Evolutionary conservation across 2,329 filamentous ascomycete species (phyloP).

Genomic region (Macrophomina pseudophaseolina): DNA sequence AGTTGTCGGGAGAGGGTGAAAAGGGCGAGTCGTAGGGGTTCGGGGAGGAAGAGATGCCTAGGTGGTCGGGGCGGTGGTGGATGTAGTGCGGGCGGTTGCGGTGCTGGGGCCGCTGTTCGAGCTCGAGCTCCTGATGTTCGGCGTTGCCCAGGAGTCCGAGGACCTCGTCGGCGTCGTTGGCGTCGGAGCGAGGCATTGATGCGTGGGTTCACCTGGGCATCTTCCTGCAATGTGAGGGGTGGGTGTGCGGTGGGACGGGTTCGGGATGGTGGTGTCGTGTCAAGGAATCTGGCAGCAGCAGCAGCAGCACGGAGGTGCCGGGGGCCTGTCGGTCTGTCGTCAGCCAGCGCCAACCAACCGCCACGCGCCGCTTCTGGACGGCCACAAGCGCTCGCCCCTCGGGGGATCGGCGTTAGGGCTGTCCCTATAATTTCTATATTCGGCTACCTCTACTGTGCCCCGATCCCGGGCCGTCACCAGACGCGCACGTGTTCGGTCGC

Average conservation of each 20-base stretch:
- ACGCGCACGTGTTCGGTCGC: background rate
- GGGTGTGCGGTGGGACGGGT: background rate
- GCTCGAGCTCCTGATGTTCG: constrained; percentile 22
- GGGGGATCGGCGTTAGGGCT: constrained; percentile 24
- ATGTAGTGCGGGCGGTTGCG: background rate
- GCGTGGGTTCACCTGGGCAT: constrained; percentile 20
- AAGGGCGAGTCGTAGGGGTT: background rate
- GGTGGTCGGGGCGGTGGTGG: constrained; percentile 7
- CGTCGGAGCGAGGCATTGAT: constrained; percentile 26
- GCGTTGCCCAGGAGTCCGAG: constrained; percentile 25
- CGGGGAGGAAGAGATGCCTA: constrained; percentile 4
- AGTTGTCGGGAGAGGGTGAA: background rate
- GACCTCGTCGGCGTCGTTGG: constrained; percentile 26
- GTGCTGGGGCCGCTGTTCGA: constrained; percentile 4
- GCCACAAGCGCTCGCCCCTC: background rate
- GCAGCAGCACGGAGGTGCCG: constrained; percentile 1
- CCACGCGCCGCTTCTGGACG: constrained; percentile 15
- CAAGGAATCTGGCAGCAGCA: constrained; percentile 3
- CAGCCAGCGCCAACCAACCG: background rate
- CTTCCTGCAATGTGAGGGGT: constrained; percentile 6
- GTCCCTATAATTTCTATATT: constrained; percentile 21
- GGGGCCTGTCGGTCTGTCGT: constrained; percentile 17
- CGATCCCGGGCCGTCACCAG: background rate
- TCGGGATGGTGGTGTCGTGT: constrained; percentile 13
- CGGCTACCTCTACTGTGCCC: background rate